These are phyloP conservation scores for Sanghuangporus weigelae DNA, from an alignment of 1,284 basidiomycete species.

Conservation along the genomic window DNA sequence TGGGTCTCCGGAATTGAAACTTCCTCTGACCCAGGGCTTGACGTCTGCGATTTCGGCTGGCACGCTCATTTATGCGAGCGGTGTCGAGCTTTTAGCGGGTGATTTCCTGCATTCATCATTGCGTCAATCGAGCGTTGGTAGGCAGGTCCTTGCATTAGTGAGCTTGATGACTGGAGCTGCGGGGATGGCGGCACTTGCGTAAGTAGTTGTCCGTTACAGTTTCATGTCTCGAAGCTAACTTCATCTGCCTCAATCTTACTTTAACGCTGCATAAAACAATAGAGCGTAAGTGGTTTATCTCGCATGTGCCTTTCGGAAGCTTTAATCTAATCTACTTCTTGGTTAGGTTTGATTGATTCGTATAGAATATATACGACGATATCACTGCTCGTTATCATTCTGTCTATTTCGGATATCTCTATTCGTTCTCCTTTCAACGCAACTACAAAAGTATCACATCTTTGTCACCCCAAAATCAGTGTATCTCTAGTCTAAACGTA, in stretches of 20 bases:
- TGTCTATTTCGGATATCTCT: background rate
- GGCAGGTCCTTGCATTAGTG: slow-evolving; percentile 21
- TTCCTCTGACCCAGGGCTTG: slow-evolving; percentile 50
- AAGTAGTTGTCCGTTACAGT: slow-evolving; percentile 1
- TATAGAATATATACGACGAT: background rate
- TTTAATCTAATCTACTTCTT: background rate
- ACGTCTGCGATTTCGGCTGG: slow-evolving; percentile 75
- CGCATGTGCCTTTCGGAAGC: background rate
- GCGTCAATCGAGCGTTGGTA: slow-evolving; percentile 31
- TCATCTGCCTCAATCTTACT: background rate
- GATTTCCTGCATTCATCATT: slow-evolving; percentile 60
- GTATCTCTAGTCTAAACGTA: background rate
- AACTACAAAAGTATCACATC: background rate
- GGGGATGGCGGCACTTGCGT: slow-evolving; percentile 26
- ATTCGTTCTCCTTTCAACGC: background rate
- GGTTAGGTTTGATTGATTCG: background rate
- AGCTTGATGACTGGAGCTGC: slow-evolving; percentile 23
- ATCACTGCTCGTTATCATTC: background rate
- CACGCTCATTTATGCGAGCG: slow-evolving; percentile 72
- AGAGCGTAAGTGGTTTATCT: background rate
- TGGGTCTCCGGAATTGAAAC: slow-evolving; percentile 19
- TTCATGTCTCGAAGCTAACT: background rate
- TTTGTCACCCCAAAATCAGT: background rate
- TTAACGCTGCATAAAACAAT: background rate
- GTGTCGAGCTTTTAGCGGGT: slow-evolving; percentile 76